Base-by-base conservation (phyloP, 2,329 filamentous ascomycete genomes). In the Nemania bipapillata region DNA sequence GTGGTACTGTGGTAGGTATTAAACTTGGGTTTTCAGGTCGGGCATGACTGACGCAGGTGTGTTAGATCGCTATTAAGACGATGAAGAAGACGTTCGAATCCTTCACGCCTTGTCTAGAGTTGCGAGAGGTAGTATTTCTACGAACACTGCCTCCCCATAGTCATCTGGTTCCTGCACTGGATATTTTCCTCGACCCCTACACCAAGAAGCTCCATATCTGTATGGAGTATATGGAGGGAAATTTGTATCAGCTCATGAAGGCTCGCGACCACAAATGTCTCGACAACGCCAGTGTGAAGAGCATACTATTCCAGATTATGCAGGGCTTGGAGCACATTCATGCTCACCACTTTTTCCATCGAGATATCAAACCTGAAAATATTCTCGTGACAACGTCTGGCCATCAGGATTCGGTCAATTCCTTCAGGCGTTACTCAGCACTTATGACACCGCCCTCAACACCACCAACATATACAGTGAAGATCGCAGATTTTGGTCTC, bases 161-260 rank as follows among this genome's bases (percentile, higher is more conserved):
- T 74, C 96, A 99, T 80, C 87, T 99, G 37, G 96, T 99, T n/a
- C 96, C 96, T 40, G 95, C 96, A 4, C 87, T 98, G 73, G 96
- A 99, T 82, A 99, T 99, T 77, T 99, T 99, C 82, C 89, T 99
- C 76, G 96, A 99, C 78, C 96, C 96, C 0, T 92, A 93, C 80
- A 97, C 88, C 83, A 96, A 94, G 83, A 97, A 97, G 82, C 89
- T 99, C 52, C 96, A 99, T 81, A 99, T 99, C 74, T 91, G 89
- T 78, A 99, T 99, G 96, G 96, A 99, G 83, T 97, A 97, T 82
- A 99, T 99, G 96, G 96, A 99, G 80, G 96, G 96, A 58, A 99
- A 99, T 80, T 86, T 99, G 0, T 99, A 99, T 81, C 96, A 99
- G 81, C 83, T 99, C 71, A 99, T 99, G 96, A 99, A 99, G 84